Percentiles rank a stretch among this genome's conserved stretches.
Conservation (phyloP, 306 rosid species). For the Argentina anserina region DNA sequence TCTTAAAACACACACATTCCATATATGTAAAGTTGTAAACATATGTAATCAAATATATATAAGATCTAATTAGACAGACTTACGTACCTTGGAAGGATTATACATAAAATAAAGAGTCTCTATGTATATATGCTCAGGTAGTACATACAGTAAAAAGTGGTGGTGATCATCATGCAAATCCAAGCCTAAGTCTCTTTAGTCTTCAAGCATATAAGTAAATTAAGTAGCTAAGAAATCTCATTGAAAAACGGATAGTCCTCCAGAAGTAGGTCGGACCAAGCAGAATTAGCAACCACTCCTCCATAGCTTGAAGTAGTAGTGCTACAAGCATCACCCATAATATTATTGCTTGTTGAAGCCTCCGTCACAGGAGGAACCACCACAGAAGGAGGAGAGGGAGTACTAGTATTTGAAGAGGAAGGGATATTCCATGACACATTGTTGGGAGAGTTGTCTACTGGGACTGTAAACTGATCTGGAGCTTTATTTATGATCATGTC, state of each 20-base stretch:
- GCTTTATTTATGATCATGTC: slow-evolving; percentile 20
- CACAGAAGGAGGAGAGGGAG: slow-evolving; percentile 37
- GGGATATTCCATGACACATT: slow-evolving; percentile 41
- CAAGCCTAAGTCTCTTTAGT: not conserved
- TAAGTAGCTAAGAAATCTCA: slow-evolving; percentile 32
- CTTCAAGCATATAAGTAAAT: slow-evolving; percentile 6
- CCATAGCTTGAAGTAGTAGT: slow-evolving; percentile 38
- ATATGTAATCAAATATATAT: too few species aligned
- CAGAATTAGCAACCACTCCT: slow-evolving; percentile 27
- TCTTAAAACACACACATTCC: not conserved
- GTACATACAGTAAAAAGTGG: slow-evolving; percentile 4
- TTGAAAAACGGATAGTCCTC: slow-evolving; percentile 54
- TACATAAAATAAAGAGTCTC: slow-evolving; percentile 5
- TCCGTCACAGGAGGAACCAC: slow-evolving; percentile 22
- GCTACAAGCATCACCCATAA: slow-evolving; percentile 39
- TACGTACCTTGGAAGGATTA: not conserved
- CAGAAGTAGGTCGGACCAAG: slow-evolving; percentile 60
- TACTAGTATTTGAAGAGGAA: slow-evolving; percentile 35
- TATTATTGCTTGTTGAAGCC: slow-evolving; percentile 19
- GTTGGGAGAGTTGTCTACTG: slow-evolving; percentile 33
- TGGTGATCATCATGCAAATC: not conserved
- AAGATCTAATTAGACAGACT: not conserved
- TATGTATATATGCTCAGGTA: not conserved
- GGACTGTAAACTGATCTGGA: slow-evolving; percentile 21
- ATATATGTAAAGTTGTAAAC: not conserved